phyloP scores from a whole-genome alignment of 768 basidiomycete species.

The Boletus subparvulus region DNA sequence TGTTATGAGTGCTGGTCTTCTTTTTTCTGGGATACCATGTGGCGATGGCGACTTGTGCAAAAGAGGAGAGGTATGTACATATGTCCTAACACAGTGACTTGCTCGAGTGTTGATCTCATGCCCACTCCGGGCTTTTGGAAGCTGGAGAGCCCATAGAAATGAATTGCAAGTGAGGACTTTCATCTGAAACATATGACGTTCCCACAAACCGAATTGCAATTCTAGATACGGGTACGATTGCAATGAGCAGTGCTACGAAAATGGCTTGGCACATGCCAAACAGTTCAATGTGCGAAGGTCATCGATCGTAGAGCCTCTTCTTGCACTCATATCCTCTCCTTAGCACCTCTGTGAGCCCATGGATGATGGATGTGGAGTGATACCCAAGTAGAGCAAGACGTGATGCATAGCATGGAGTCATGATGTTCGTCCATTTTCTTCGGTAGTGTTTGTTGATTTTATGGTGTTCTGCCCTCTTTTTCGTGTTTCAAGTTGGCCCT shows the following conservation, averaged over 20 bases:
- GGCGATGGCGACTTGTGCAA: not conserved
- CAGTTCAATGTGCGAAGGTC: not conserved
- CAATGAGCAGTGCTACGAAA: not conserved
- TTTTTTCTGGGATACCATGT: not conserved
- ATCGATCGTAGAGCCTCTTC: not conserved
- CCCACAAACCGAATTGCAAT: not conserved
- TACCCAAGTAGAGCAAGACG: no score
- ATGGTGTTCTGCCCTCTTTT: no score
- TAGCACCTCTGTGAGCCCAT: constrained; percentile 1
- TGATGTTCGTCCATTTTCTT: no score
- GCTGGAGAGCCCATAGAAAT: not conserved
- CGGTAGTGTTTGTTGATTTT: no score
- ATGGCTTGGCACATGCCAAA: not conserved
- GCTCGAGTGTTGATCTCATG: not conserved
- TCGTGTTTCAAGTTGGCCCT: no score
- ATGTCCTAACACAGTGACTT: no score
- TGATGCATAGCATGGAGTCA: no score
- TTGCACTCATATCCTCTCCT: not conserved
- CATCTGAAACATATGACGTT: no score
- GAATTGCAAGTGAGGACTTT: constrained; percentile 4
- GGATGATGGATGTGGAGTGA: no score
- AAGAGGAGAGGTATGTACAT: not conserved
- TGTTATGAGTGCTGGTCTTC: not conserved
- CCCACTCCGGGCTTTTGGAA: not conserved
- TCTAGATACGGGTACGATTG: constrained; percentile 7